Evolutionary conservation across 176 grass and related monocot genomes (phyloP).

Genomic region (Phragmites australis): DNA sequence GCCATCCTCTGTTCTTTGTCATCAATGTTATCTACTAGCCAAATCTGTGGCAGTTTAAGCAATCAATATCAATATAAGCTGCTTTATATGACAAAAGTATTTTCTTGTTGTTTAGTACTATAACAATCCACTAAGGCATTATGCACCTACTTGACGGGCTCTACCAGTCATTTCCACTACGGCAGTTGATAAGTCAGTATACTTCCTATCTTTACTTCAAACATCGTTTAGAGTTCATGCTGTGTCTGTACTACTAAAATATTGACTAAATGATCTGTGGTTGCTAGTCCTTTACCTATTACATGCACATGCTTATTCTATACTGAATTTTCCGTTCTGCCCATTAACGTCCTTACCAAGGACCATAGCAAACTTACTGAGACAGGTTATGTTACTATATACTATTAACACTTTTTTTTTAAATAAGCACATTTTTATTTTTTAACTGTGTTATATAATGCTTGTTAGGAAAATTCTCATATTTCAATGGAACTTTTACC

Average conservation of each 20-base stretch:
- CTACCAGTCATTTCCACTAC: background rate
- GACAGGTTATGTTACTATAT: background rate
- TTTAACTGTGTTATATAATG: background rate
- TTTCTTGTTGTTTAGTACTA: background rate
- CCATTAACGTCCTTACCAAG: constrained; percentile 1
- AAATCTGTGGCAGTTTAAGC: constrained; percentile 48
- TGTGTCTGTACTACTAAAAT: background rate
- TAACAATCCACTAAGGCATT: background rate
- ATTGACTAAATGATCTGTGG: background rate
- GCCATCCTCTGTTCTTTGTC: constrained; percentile 70
- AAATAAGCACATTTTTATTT: background rate
- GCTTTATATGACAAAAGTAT: background rate
- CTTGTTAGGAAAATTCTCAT: background rate
- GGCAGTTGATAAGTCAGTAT: background rate
- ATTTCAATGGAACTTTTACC: constrained; percentile 42
- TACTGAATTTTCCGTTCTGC: background rate
- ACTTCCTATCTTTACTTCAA: background rate
- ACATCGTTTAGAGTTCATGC: background rate
- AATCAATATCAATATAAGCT: background rate
- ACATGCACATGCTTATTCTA: background rate
- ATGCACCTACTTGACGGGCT: background rate
- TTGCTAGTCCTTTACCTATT: background rate
- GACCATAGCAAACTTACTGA: background rate
- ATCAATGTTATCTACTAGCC: constrained; percentile 68
- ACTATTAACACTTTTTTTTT: background rate